Percentiles rank a stretch among this genome's conserved stretches.
These are phyloP conservation scores for Ceratocystis albifundus DNA, from an alignment of 2,329 filamentous ascomycete genomes.

Conservation along the genomic window DNA sequence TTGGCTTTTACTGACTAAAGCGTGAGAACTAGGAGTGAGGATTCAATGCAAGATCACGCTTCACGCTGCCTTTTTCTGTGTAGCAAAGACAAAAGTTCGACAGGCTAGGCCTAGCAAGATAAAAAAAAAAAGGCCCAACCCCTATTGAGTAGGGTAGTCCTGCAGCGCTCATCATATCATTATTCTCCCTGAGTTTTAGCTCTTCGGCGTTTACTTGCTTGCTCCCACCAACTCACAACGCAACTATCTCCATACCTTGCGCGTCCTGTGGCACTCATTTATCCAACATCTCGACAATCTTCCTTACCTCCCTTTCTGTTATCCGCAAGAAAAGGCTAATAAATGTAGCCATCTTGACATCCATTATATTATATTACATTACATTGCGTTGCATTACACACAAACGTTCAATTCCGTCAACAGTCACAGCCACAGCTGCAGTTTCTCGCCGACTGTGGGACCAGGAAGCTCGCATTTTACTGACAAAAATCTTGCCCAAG, in stretches of 20 bases:
- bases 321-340: neutral
- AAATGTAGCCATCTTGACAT: too few species aligned
- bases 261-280: too few species aligned
- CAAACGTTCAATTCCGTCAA: neutral
- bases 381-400: neutral
- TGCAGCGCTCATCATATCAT: neutral
- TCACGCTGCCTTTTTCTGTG: constrained; percentile 3
- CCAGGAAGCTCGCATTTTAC: neutral
- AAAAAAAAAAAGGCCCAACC: constrained; percentile 3
- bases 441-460: neutral
- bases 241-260: too few species aligned
- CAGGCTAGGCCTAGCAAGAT: neutral
- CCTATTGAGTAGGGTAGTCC: neutral
- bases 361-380: too few species aligned
- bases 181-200: neutral
- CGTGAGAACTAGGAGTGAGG: neutral
- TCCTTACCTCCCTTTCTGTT: neutral
- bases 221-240: neutral
- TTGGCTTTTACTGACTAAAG: neutral
- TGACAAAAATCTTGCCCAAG: neutral
- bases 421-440: neutral
- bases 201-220: neutral
- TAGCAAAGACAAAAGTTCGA: constrained; percentile 9
- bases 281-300: too few species aligned
- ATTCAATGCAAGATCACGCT: constrained; percentile 2